Conservation (phyloP, 2,329 filamentous ascomycete species). For the Malbranchea cinnamomea region DNA sequence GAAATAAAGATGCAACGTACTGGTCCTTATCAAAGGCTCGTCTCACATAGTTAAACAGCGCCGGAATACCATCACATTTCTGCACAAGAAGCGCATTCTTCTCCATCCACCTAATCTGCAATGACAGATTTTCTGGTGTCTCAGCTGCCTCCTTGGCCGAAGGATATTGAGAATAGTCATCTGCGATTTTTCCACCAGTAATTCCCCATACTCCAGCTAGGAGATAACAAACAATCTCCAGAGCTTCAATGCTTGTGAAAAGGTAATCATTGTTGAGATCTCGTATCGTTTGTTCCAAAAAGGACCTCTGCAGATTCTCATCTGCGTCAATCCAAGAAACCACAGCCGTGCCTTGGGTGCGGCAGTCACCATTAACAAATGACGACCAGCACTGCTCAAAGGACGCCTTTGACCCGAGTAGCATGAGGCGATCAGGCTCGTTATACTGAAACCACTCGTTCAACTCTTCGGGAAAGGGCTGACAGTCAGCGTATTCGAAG, state of each 20-base stretch:
- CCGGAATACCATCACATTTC: conserved; percentile 20
- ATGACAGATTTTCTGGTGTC: conserved; percentile 32
- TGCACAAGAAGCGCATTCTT: conserved; percentile 25
- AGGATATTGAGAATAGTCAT: conserved; percentile 18
- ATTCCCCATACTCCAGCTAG: conserved; percentile 56
- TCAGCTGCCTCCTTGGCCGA: conserved; percentile 24
- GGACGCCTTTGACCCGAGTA: conserved; percentile 58
- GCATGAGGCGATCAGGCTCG: conserved; percentile 66
- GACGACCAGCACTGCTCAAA: conserved; percentile 65
- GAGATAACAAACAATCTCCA: conserved; percentile 36
- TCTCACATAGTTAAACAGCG: conserved; percentile 24
- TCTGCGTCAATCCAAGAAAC: conserved; percentile 53
- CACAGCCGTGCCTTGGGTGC: conserved; percentile 23
- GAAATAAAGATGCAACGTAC: conserved; percentile 4
- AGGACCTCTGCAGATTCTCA: conserved; percentile 32
- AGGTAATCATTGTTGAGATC: conserved; percentile 25
- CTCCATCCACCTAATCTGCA: conserved; percentile 34
- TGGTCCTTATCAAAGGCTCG: conserved; percentile 25
- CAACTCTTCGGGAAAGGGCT: conserved; percentile 68
- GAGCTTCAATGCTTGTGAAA: conserved; percentile 27
- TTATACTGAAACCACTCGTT: conserved; percentile 97
- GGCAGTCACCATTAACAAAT: too few relatives aligned
- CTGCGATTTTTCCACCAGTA: conserved; percentile 38
- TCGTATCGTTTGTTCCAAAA: conserved; percentile 24
- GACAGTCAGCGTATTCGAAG: conserved; percentile 63